These are phyloP conservation scores for Chalciporus sphaerocephalus DNA, from an alignment of 768 basidiomycete species.

Conservation along the genomic window DNA sequence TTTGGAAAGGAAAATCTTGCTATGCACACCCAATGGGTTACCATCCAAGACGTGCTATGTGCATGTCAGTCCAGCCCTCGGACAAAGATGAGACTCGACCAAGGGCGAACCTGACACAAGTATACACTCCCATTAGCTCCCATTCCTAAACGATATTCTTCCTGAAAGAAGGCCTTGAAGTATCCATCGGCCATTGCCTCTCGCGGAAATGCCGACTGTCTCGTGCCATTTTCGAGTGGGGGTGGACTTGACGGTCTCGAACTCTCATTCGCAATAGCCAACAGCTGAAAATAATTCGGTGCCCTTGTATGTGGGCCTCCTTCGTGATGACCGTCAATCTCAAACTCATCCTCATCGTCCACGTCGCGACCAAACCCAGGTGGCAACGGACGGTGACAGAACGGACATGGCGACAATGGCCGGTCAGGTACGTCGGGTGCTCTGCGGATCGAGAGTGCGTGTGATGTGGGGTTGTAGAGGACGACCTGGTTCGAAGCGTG, in stretches of 20 bases:
- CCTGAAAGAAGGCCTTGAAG: conserved; percentile 88
- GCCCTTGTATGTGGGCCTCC: conserved; percentile 49
- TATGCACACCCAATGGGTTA: conserved; percentile 63
- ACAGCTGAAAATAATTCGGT: conserved; percentile 76
- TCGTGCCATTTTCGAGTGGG: conserved; percentile 15
- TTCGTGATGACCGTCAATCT: conserved; percentile 33
- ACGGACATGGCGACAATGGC: conserved; percentile 52
- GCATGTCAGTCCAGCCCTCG: conserved; percentile 2
- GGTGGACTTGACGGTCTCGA: conserved; percentile 51
- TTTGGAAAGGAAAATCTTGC: background rate
- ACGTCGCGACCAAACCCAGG: conserved; percentile 35
- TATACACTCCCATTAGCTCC: conserved; percentile 91
- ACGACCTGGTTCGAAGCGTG: conserved; percentile 85
- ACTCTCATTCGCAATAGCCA: conserved; percentile 68
- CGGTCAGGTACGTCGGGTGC: conserved; percentile 28
- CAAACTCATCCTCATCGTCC: conserved; percentile 25
- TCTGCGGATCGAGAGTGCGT: conserved; percentile 65
- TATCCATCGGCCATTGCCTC: conserved; percentile 88
- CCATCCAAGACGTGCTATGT: conserved; percentile 79
- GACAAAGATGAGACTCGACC: background rate
- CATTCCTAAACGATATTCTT: conserved; percentile 87
- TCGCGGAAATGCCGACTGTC: conserved; percentile 47
- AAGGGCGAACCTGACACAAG: conserved; percentile 66
- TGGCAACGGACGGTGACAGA: conserved; percentile 63
- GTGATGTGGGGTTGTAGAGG: conserved; percentile 80